Evolutionary conservation across 306 rosid genomes (phyloP), one percentile per base, ranked within the genome.

Genomic region (Vigna unguiculata): DNA sequence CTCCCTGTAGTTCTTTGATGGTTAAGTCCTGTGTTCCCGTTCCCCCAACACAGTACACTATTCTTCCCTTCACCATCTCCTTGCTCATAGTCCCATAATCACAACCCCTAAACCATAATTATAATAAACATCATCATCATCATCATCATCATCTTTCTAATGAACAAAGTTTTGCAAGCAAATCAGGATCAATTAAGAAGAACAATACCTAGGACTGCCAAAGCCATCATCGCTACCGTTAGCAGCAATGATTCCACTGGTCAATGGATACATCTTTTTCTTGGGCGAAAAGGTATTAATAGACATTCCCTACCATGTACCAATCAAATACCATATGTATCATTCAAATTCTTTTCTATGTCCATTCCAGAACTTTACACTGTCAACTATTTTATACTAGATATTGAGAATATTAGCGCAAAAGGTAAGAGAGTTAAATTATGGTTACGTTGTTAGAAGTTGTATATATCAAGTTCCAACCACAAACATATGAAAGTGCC

Each of bases 231-330:
- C 54, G 22, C 28, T 83, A n/a, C 0, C 0, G 69, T 89, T 90
- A 12, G 69, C 61, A 40, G 96, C 96, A 74, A 68, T 90, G 45
- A 65, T 55, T 46, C 98, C 98, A 76, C 81, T 87, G 16, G 77
- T 89, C 68, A 94, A 82, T 12, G 95, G 86, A 65, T 87, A 85
- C 97, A 87, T 90, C 62, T 81, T 79, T 73, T 84, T 86, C 82
- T 72, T 61, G 0, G 88, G 87, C 9, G 90, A 43, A 71, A 85
- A 91, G 19, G 94, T 94, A 53, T 91, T 94, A 65, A 94, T 78
- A 38, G 97, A 80, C 46, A 76, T 59, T 71, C 97, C 98, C 97
- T 94, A 30, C 32, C 20, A 68, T 60, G 4, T 49, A 30, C 15
- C 34, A 63, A 62, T 47, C 74, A 40, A 62, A 17, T 61, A 16